A percentile compares a stretch with the other conserved stretches of the same genome.
These are phyloP conservation scores for Solanum piurae DNA, from an alignment of 257 asterid species.

Conservation along the genomic window DNA sequence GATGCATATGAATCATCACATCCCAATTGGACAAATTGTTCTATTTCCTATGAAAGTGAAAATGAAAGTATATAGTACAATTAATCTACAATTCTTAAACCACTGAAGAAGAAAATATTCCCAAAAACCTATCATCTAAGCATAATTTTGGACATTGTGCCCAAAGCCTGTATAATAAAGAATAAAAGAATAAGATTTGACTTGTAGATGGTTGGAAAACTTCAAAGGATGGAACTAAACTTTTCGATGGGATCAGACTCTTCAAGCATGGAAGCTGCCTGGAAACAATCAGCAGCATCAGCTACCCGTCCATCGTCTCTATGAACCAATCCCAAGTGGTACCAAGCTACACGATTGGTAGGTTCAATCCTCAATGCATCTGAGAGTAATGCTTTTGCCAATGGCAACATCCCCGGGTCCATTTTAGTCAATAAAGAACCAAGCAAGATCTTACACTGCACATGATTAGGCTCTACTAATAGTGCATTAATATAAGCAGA, in stretches of 20 bases:
- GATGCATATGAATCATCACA: background rate
- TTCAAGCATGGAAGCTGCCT: conserved; percentile 92
- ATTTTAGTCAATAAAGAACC: conserved; percentile 45
- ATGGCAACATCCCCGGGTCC: conserved; percentile 68
- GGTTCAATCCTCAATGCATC: conserved; percentile 88
- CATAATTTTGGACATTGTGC: background rate
- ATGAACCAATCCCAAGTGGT: conserved; percentile 75
- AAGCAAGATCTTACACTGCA: conserved; percentile 68
- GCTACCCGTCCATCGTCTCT: conserved; percentile 71
- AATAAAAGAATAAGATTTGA: conserved; percentile 51
- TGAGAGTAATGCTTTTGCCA: conserved; percentile 72
- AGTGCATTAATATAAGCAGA: conserved; percentile 58
- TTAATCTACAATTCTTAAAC: background rate
- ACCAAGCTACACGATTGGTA: conserved; percentile 82
- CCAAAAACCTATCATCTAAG: background rate
- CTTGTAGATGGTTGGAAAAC: background rate
- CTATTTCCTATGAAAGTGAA: background rate
- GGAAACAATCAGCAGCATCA: conserved; percentile 95
- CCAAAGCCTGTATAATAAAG: conserved; percentile 17
- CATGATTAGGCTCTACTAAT: conserved; percentile 66
- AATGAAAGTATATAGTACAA: background rate
- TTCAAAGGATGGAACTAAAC: conserved; percentile 56
- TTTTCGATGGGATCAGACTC: conserved; percentile 87
- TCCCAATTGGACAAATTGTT: background rate
- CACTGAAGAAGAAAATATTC: background rate